phyloP scores from a whole-genome alignment of 805 yeast genomes.

The Soucietia sequanensis region DNA sequence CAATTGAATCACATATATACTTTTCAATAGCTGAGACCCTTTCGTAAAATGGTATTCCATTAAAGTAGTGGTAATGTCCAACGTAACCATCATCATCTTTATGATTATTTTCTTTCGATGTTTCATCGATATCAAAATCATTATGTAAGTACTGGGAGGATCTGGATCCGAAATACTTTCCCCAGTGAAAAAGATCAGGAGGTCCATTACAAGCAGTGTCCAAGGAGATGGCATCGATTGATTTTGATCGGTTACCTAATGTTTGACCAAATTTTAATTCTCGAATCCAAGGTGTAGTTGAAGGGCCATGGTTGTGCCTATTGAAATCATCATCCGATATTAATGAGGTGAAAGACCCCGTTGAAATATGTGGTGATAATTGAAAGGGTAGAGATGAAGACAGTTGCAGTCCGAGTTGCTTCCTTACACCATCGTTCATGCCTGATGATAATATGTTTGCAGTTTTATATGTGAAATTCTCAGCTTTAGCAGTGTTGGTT shows the following conservation, averaged over 20 bases:
- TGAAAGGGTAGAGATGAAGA: slow-evolving; percentile 3
- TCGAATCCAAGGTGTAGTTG: slow-evolving; percentile 20
- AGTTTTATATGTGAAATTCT: no score
- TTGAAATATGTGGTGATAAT: neutral
- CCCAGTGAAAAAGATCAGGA: slow-evolving; percentile 40
- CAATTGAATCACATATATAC: slow-evolving; percentile 26
- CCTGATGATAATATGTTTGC: no score
- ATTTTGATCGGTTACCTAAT: slow-evolving; percentile 22
- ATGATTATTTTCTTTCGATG: slow-evolving; percentile 3
- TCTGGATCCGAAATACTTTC: slow-evolving; percentile 30
- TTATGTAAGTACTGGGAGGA: slow-evolving; percentile 24
- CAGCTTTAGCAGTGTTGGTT: no score
- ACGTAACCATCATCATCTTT: slow-evolving; percentile 39
- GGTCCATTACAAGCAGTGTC: slow-evolving; percentile 26
- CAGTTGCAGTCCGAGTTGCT: neutral
- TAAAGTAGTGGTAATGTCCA: slow-evolving; percentile 38
- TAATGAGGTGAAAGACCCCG: neutral
- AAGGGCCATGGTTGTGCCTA: neutral
- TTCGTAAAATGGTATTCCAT: slow-evolving; percentile 27
- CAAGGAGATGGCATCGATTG: slow-evolving; percentile 15
- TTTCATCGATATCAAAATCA: slow-evolving; percentile 19
- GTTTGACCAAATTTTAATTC: slow-evolving; percentile 30
- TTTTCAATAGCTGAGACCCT: slow-evolving; percentile 25
- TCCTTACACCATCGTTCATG: no score
- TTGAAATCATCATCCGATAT: neutral